phyloP scores from a whole-genome alignment of 1,284 basidiomycete species.

The Trametes sp. region DNA sequence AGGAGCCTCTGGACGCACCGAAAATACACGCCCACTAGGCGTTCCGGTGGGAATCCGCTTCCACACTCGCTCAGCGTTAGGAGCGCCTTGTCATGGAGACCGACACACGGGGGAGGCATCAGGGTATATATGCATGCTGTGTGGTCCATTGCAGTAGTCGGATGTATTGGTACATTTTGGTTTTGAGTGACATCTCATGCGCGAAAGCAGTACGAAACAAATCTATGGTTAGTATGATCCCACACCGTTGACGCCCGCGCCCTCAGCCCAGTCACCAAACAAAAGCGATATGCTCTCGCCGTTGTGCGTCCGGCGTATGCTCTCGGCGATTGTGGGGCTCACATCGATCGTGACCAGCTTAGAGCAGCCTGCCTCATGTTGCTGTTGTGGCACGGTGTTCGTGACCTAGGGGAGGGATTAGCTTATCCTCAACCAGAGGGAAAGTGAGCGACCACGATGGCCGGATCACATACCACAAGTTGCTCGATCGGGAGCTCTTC shows the following conservation, averaged over 20 bases:
- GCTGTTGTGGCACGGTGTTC: slow-evolving; percentile 79
- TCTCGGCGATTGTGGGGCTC: slow-evolving; percentile 92
- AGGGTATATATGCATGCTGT: slow-evolving; percentile 20
- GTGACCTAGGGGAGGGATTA: slow-evolving; percentile 57
- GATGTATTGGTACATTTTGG: slow-evolving; percentile 33
- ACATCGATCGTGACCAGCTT: slow-evolving; percentile 87
- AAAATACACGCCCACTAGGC: slow-evolving; percentile 13
- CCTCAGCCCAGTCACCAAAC: slow-evolving; percentile 77
- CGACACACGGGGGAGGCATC: slow-evolving; percentile 11
- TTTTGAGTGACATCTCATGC: slow-evolving; percentile 29
- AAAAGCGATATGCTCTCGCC: slow-evolving; percentile 88
- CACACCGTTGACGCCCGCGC: slow-evolving; percentile 32
- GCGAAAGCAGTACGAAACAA: slow-evolving; percentile 24
- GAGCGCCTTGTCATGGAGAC: slow-evolving; percentile 27
- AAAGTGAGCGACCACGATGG: slow-evolving; percentile 1
- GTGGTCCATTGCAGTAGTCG: slow-evolving; percentile 28
- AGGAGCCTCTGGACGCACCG: slow-evolving; percentile 23
- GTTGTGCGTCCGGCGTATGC: slow-evolving; percentile 96
- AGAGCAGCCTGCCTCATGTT: slow-evolving; percentile 58
- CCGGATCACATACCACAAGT: slow-evolving; percentile 75
- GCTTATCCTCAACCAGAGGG: slow-evolving; percentile 16
- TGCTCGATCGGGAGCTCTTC: slow-evolving; percentile 84
- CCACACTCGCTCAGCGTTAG: slow-evolving; percentile 9
- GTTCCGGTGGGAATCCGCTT: slow-evolving; percentile 19
- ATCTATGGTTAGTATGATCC: slow-evolving; percentile 35